Percentiles rank a stretch among this genome's conserved stretches.
phyloP scores from a whole-genome alignment of 2,329 filamentous ascomycete species.

The Drechslera avenae region DNA sequence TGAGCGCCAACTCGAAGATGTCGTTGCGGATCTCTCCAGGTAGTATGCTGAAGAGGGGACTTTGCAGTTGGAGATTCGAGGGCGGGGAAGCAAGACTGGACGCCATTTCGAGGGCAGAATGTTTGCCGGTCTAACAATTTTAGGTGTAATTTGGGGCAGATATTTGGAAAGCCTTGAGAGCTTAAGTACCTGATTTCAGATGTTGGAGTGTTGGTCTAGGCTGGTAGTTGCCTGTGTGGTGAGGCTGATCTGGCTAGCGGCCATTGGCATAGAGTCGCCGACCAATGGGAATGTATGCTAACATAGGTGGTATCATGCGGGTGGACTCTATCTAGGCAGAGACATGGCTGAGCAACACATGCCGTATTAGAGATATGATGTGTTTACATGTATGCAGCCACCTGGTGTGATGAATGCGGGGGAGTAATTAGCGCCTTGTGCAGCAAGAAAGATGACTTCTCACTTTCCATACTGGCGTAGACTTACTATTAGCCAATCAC shows the following conservation, averaged over 20 bases:
- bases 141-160: background rate
- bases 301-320: no score
- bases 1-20: conserved; percentile 13
- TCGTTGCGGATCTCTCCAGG: conserved; percentile 15
- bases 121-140: no score
- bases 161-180: background rate
- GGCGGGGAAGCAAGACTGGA: background rate
- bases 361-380: no score
- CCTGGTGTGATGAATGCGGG: no score
- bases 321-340: no score
- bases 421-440: background rate
- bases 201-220: background rate
- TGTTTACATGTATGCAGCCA: no score
- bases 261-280: background rate
- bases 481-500: background rate
- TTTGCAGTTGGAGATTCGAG: conserved; percentile 10
- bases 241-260: background rate
- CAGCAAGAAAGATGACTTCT: background rate
- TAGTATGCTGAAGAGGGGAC: conserved; percentile 10
- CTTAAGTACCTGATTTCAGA: background rate
- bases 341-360: no score
- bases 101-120: conserved; percentile 1
- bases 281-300: background rate
- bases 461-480: background rate
- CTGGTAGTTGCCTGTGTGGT: conserved; percentile 1